Evolutionary conservation across 768 basidiomycete species (phyloP), one percentile per base, ranked within the genome.

Genomic region (Kwoniella sp.): DNA sequence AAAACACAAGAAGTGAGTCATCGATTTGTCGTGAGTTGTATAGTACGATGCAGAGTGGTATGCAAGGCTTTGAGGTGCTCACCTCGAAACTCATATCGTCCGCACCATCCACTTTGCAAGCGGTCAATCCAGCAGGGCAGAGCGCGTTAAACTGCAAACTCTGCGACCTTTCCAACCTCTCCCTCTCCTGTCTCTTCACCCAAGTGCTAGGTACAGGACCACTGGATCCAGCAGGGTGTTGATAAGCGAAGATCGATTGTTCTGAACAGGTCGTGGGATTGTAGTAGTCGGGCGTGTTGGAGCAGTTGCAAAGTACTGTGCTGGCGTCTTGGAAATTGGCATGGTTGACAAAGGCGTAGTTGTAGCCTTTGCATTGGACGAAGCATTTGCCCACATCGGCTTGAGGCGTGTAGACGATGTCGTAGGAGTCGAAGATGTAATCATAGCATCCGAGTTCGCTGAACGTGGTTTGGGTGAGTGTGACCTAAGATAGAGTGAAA

Each of bases 181-280:
- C 49, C 24, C 22, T 36, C 21, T 9, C 29, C 7, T 13, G 47
- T 25, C 57, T 33, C 50, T 21, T 46, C 25, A 29, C 19, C 25
- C 40, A 44, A 3, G 40, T 44, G 17, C 40, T 44, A 19, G 40
- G 40, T 15, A 44, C 40, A 3, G 37, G 21, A 1, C 55, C 55
- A 19, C 55, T 55, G 1, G 55, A 55, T 25, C 55, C 55, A 1
- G 55, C 26, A 37, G 55, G n/a, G 40, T 55, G 55, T 19, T 55
- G 37, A 26, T 37, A 55, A 22, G 40, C 40, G 33, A 24, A 37
- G n/a, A 33, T 37, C 9, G 25, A 37, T 22, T 24, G 24, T 21
- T 55, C 55, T 19, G 25, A 25, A 24, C 36, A 55, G 36, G 24
- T 40, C 19, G n/a, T 24, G 7, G 40, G 36, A 15, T 44, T 24